A percentile compares a stretch with the other conserved stretches of the same genome.
Evolutionary conservation across 129 eudicot species (phyloP).

Genomic region (Chrysanthemum makinoi): DNA sequence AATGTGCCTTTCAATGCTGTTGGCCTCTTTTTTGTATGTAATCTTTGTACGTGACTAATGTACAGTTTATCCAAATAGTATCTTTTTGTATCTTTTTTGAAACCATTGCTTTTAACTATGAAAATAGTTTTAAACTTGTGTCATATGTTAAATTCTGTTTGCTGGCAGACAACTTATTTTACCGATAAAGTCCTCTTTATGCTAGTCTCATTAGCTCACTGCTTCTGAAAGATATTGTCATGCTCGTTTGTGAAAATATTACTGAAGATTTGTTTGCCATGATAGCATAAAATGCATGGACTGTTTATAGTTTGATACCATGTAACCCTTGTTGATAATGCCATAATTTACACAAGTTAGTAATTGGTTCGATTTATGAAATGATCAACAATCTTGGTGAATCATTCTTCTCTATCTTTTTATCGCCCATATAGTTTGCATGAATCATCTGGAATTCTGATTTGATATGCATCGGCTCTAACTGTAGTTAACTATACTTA

Average conservation of each 20-base stretch:
- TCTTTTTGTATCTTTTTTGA: too few relatives aligned
- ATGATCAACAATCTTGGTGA: too few relatives aligned
- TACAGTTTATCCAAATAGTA: too few relatives aligned
- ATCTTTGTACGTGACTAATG: too few relatives aligned
- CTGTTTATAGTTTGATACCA: too few relatives aligned
- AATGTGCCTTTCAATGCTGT: too few relatives aligned
- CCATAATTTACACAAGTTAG: too few relatives aligned
- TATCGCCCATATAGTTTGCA: neutral
- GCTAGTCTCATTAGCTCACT: neutral
- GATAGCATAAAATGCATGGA: neutral
- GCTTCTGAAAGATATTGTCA: neutral
- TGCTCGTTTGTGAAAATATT: neutral
- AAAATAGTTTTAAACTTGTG: neutral
- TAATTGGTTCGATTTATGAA: too few relatives aligned
- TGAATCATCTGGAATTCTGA: neutral
- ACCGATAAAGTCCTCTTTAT: conserved; percentile 8
- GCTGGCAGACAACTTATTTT: neutral
- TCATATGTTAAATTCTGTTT: neutral
- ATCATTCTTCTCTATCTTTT: too few relatives aligned
- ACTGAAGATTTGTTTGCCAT: neutral
- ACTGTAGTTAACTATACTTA: neutral
- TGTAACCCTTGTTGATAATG: too few relatives aligned
- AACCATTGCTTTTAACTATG: too few relatives aligned
- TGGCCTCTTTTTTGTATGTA: too few relatives aligned
- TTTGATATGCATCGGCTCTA: neutral